Evolutionary conservation across 257 asterid genomes (phyloP).

Genomic region (Fraxinus excelsior): DNA sequence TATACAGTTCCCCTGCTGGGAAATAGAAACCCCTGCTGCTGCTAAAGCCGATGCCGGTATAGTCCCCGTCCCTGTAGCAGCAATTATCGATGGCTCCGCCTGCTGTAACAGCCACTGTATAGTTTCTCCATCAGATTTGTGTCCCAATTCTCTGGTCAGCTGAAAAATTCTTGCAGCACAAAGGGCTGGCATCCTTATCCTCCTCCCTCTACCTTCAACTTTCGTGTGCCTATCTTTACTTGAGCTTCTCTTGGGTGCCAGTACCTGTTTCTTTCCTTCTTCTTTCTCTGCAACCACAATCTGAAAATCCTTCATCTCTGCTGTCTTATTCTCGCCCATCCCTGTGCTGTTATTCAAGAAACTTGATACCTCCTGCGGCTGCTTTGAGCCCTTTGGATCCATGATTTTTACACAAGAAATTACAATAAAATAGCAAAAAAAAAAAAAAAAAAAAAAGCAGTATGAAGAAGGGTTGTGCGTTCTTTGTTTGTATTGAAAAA

Average conservation of each 20-base stretch:
- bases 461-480: neutral
- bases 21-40: constrained; percentile 45
- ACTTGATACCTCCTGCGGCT: constrained; percentile 32
- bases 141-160: constrained; percentile 75
- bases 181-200: constrained; percentile 82
- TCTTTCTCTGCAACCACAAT: constrained; percentile 49
- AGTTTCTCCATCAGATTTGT: constrained; percentile 78
- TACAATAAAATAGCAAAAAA: constrained; percentile 4
- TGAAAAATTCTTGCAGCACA: constrained; percentile 81
- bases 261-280: constrained; percentile 44
- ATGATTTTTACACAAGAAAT: constrained; percentile 20
- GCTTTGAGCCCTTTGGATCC: constrained; percentile 64
- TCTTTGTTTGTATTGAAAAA: constrained; percentile 23
- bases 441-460: constrained; percentile 4
- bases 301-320: constrained; percentile 45
- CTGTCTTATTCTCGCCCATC: constrained; percentile 32
- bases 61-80: constrained; percentile 78
- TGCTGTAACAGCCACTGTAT: constrained; percentile 78
- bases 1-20: constrained; percentile 45
- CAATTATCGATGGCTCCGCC: constrained; percentile 72
- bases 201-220: constrained; percentile 77
- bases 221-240: constrained; percentile 77
- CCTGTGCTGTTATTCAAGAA: constrained; percentile 21
- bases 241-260: constrained; percentile 64
- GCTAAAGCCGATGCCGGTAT: constrained; percentile 72